Percentiles rank a stretch among this genome's conserved stretches.
Evolutionary conservation across 202 grass and related monocot species (phyloP).

Genomic region (Digitaria exilis): DNA sequence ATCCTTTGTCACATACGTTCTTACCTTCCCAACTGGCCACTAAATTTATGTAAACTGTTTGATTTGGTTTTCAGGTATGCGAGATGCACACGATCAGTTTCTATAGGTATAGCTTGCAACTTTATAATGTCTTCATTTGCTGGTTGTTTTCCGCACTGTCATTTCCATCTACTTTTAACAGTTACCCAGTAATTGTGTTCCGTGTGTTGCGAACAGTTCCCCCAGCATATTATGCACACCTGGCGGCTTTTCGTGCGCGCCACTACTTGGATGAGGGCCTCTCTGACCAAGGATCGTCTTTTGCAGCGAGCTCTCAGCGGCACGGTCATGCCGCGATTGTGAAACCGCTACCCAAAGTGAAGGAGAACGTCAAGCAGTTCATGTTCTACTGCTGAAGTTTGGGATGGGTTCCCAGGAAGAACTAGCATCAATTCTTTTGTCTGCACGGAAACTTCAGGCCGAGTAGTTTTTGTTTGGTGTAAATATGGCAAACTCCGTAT

Average conservation of each 20-base stretch:
- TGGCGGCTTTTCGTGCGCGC: slow-evolving; percentile 67
- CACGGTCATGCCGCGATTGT: not conserved
- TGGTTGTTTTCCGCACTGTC: not conserved
- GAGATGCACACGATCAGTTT: slow-evolving; percentile 67
- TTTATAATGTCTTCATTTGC: not conserved
- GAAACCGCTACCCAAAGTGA: slow-evolving; percentile 40
- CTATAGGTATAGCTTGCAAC: slow-evolving; percentile 46
- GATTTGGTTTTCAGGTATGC: slow-evolving; percentile 52
- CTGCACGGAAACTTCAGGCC: not conserved
- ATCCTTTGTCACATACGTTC: not conserved
- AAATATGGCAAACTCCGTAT: no score
- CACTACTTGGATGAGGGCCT: slow-evolving; percentile 58
- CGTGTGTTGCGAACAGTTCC: slow-evolving; percentile 49
- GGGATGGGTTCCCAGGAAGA: not conserved
- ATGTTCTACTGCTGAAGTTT: slow-evolving; percentile 70
- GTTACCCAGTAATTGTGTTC: not conserved
- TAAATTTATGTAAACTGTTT: not conserved
- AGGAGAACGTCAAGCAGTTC: slow-evolving; percentile 51
- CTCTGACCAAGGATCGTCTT: slow-evolving; percentile 38
- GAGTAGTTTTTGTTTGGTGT: not conserved
- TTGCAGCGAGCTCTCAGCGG: not conserved
- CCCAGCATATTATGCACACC: slow-evolving; percentile 78
- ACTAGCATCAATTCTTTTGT: not conserved
- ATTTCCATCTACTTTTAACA: not conserved
- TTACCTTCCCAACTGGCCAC: not conserved